Base-by-base conservation (phyloP, 768 basidiomycete species). In the Tephrocybe rancida region DNA sequence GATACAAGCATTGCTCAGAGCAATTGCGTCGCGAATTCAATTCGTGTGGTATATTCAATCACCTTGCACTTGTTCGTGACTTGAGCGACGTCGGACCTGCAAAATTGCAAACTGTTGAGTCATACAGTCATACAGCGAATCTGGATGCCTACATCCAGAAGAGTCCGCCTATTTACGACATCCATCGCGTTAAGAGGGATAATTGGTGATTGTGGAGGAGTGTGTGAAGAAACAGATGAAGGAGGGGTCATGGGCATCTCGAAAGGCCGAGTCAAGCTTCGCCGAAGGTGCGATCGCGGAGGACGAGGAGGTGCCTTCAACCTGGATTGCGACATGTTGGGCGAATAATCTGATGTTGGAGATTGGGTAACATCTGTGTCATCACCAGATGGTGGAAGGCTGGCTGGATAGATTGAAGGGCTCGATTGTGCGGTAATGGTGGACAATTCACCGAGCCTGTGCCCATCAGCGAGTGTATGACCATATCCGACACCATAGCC, bases 371-470 rank as follows among this genome's bases (percentile, higher is more conserved):
- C 58, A 35, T 64, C 59, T 3, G 37, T 62, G 26, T 69, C 66
- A 39, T 73, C 72, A n/a, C 70, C 68, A 32, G 50, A 58, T 13
- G 68, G 67, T 22, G 76, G 74, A 14, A 82, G 61, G 52, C 71
- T 76, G 1, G 75, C 66, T 8, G 81, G 77, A 57, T 82, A 80
- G 25, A 81, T 73, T 0, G 83, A 81, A 43, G 81, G 80, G 42
- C 74, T 78, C 18, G 79, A 80, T 42, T 71, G 75, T 37, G 74
- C 65, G 24, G n/a, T n/a, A n/a, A n/a, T n/a, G n/a, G 66, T 60
- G 3, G 74, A 78, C 3, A 63, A 65, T 44, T 64, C 56, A 1
- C 58, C 59, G 11, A 57, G 53, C 16, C 35, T 44, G 35, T 54
- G 60, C 52, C 57, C 48, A 13, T 58, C 51, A 11, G 60, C 55